A percentile compares a stretch with the other conserved stretches of the same genome.
Evolutionary conservation across 139 green algal genomes (phyloP).

Genomic region (Chlorella sp.): DNA sequence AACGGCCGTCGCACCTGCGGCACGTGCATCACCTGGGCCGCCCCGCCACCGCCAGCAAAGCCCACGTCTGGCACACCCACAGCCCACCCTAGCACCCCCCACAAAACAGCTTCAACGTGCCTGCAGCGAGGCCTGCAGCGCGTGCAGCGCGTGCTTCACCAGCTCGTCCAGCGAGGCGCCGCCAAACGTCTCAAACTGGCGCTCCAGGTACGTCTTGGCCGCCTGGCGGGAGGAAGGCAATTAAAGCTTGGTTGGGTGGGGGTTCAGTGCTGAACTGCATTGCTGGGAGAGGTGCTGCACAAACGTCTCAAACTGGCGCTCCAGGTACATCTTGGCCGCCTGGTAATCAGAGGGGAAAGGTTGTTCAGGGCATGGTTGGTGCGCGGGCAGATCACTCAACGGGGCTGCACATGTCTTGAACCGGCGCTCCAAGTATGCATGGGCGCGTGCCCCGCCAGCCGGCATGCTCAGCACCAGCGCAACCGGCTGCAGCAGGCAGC

Average conservation of each 20-base stretch:
- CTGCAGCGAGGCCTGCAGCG: constrained; percentile 51
- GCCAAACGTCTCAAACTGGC: constrained; percentile 89
- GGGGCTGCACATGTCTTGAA: constrained; percentile 74
- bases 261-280: neutral
- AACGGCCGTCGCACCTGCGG: too few relatives aligned
- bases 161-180: constrained; percentile 79
- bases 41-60: too few relatives aligned
- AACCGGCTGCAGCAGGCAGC: too few relatives aligned
- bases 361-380: neutral
- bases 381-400: neutral
- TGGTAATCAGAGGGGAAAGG: constrained; percentile 41
- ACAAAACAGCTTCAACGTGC: too few relatives aligned
- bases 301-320: constrained; percentile 94
- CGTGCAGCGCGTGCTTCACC: constrained; percentile 80
- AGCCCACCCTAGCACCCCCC: too few relatives aligned
- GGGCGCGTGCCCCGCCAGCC: too few relatives aligned
- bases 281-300: constrained; percentile 14
- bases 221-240: constrained; percentile 57
- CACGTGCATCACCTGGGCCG: too few relatives aligned
- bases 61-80: too few relatives aligned
- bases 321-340: constrained; percentile 97
- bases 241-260: neutral
- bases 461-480: too few relatives aligned
- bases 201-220: constrained; percentile 97
- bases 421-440: constrained; percentile 97